A percentile compares a stretch with the other conserved stretches of the same genome.
These are phyloP conservation scores for Flueggea neowawraea DNA, from an alignment of 441 rosid genomes.

Conservation along the genomic window DNA sequence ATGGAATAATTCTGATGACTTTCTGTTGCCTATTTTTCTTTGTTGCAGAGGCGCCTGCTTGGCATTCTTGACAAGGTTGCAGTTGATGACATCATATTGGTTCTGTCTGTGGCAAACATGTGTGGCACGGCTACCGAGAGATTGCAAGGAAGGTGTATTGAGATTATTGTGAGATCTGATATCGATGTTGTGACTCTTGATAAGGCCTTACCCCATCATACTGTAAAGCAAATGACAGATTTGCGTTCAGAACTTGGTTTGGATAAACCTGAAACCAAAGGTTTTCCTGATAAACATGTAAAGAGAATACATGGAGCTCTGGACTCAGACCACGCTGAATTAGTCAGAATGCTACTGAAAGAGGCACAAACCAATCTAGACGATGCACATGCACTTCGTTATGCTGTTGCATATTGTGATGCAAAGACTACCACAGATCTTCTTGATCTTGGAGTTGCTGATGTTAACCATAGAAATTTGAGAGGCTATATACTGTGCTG, in stretches of 20 bases:
- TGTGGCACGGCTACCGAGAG: too few species aligned
- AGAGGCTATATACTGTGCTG: slow-evolving; percentile 77
- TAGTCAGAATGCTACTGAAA: slow-evolving; percentile 68
- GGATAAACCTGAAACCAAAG: too few species aligned
- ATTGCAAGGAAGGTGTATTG: slow-evolving; percentile 25
- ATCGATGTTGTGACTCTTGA: slow-evolving; percentile 55
- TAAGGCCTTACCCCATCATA: slow-evolving; percentile 50
- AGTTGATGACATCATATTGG: slow-evolving; percentile 69
- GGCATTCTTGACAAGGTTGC: slow-evolving; percentile 57
- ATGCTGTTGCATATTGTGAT: slow-evolving; percentile 82
- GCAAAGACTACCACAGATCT: slow-evolving; percentile 69
- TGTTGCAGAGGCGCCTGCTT: slow-evolving; percentile 68
- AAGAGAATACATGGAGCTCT: slow-evolving; percentile 71
- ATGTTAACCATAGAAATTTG: slow-evolving; percentile 52
- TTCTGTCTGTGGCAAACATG: slow-evolving; percentile 27
- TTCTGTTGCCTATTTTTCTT: background rate
- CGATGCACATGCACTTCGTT: slow-evolving; percentile 73
- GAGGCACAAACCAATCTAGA: slow-evolving; percentile 71
- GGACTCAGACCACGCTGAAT: slow-evolving; percentile 87
- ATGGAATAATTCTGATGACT: too few species aligned
- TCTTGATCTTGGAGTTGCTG: slow-evolving; percentile 74
- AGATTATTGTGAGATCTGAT: slow-evolving; percentile 54
- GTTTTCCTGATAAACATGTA: slow-evolving; percentile 46
- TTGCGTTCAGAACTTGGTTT: slow-evolving; percentile 6
- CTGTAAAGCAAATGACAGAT: slow-evolving; percentile 49